Conservation (phyloP, 352 stramenopile species). For the Globisporangium paroecandrum region DNA sequence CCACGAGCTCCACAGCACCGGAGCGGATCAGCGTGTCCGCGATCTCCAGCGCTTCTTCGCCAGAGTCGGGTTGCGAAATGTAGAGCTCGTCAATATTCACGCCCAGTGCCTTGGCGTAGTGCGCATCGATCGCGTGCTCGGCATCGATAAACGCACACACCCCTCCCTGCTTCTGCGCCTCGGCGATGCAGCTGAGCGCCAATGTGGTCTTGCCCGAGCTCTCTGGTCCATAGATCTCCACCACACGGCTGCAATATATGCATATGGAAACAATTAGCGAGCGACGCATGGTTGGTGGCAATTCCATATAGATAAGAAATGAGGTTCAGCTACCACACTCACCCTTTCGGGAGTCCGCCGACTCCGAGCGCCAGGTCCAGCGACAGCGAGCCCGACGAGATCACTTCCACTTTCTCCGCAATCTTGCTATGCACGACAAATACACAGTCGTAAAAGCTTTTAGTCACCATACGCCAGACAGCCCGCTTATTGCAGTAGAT, state of each 20-base stretch:
- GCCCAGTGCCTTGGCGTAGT: slow-evolving; percentile 91
- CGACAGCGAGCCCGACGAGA: slow-evolving; percentile 93
- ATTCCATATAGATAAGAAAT: not conserved
- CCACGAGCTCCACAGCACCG: slow-evolving; percentile 95
- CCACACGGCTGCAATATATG: slow-evolving; percentile 75
- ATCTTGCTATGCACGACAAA: slow-evolving; percentile 44
- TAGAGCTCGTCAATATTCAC: slow-evolving; percentile 97
- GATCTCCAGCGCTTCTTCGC: slow-evolving; percentile 98
- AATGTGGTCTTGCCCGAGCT: slow-evolving; percentile 98
- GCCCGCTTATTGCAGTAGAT: not conserved
- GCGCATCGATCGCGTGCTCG: slow-evolving; percentile 97
- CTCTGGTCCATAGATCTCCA: slow-evolving; percentile 99
- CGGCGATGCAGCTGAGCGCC: slow-evolving; percentile 95
- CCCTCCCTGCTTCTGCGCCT: slow-evolving; percentile 93
- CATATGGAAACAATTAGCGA: slow-evolving; percentile 14
- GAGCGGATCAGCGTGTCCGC: slow-evolving; percentile 96
- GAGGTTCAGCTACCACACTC: not conserved
- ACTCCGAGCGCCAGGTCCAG: slow-evolving; percentile 89
- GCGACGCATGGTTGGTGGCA: not conserved
- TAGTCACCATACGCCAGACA: not conserved
- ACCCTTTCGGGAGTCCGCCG: slow-evolving; percentile 94
- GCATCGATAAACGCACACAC: slow-evolving; percentile 98
- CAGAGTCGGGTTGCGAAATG: slow-evolving; percentile 96
- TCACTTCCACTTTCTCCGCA: slow-evolving; percentile 89
- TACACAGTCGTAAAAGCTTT: not conserved